phyloP scores from a whole-genome alignment of 805 yeast species.

The Ogataea naganishii region DNA sequence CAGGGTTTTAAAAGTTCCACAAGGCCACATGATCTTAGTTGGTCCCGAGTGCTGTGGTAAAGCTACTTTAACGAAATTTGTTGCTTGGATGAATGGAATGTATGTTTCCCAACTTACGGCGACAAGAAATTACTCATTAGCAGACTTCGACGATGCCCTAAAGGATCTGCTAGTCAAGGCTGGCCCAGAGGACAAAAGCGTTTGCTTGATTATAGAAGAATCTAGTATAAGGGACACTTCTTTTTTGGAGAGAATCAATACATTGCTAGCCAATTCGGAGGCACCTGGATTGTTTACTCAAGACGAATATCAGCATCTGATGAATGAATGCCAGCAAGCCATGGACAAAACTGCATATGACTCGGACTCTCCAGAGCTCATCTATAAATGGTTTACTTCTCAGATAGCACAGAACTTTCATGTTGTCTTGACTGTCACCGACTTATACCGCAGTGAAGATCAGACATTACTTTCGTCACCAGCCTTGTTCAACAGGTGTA shows the following conservation, averaged over 20 bases:
- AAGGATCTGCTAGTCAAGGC: conserved; percentile 41
- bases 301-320: conserved; percentile 49
- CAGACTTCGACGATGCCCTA: conserved; percentile 61
- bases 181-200: conserved; percentile 47
- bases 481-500: conserved; percentile 85
- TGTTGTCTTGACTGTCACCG: conserved; percentile 69
- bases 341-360: conserved; percentile 52
- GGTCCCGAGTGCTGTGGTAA: conserved; percentile 84
- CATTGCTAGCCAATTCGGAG: conserved; percentile 87
- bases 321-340: conserved; percentile 47
- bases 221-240: conserved; percentile 67
- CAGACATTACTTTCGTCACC: conserved; percentile 66
- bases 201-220: conserved; percentile 75
- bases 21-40: conserved; percentile 82
- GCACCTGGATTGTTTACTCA: conserved; percentile 83
- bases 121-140: conserved; percentile 40
- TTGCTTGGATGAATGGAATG: conserved; percentile 85
- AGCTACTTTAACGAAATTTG: conserved; percentile 68
- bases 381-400: conserved; percentile 64
- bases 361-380: conserved; percentile 60
- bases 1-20: conserved; percentile 72
- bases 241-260: conserved; percentile 86
- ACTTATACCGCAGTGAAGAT: conserved; percentile 26
- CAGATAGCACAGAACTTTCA: conserved; percentile 69
- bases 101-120: conserved; percentile 51